Conservation (phyloP, 768 basidiomycete species). For the Auriscalpium microsporum region DNA sequence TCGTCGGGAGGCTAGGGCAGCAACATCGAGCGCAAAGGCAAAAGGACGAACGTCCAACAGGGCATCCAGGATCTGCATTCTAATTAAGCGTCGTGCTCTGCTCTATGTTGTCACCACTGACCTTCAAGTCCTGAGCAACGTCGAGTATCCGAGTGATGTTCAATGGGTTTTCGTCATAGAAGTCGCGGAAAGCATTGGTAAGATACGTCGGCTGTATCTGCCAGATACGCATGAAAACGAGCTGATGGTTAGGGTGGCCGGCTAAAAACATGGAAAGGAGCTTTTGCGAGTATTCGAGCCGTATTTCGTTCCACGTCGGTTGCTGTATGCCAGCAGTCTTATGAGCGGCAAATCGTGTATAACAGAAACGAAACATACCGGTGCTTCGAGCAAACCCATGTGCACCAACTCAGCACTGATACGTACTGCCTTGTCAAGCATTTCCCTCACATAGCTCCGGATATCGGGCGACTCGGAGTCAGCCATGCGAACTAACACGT, state of each 20-base stretch:
- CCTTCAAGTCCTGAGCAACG: slow-evolving; percentile 92
- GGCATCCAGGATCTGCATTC: slow-evolving; percentile 77
- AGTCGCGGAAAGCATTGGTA: slow-evolving; percentile 81
- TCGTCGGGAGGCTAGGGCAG: slow-evolving; percentile 83
- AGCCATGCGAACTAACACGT: slow-evolving; percentile 75
- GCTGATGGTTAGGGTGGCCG: slow-evolving; percentile 89
- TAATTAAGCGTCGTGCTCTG: neutral
- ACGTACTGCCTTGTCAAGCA: slow-evolving; percentile 90
- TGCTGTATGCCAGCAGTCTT: slow-evolving; percentile 34
- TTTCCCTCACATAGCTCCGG: slow-evolving; percentile 71
- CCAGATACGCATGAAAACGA: slow-evolving; percentile 96
- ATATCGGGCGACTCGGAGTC: slow-evolving; percentile 67
- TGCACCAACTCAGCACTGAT: slow-evolving; percentile 91
- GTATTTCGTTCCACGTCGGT: slow-evolving; percentile 80
- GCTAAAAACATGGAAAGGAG: slow-evolving; percentile 85
- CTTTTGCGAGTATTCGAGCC: slow-evolving; percentile 79
- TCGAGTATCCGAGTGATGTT: slow-evolving; percentile 94
- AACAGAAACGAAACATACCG: slow-evolving; percentile 43
- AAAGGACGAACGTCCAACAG: slow-evolving; percentile 85
- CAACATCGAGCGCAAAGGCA: slow-evolving; percentile 87
- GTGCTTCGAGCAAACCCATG: slow-evolving; percentile 85
- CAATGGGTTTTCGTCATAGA: slow-evolving; percentile 84
- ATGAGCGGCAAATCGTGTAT: neutral
- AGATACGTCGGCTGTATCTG: slow-evolving; percentile 83
- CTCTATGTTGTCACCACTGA: slow-evolving; percentile 23